Percentiles rank a stretch among this genome's conserved stretches.
Evolutionary conservation across 768 basidiomycete genomes (phyloP).

Genomic region (Pisolithus microcarpus): DNA sequence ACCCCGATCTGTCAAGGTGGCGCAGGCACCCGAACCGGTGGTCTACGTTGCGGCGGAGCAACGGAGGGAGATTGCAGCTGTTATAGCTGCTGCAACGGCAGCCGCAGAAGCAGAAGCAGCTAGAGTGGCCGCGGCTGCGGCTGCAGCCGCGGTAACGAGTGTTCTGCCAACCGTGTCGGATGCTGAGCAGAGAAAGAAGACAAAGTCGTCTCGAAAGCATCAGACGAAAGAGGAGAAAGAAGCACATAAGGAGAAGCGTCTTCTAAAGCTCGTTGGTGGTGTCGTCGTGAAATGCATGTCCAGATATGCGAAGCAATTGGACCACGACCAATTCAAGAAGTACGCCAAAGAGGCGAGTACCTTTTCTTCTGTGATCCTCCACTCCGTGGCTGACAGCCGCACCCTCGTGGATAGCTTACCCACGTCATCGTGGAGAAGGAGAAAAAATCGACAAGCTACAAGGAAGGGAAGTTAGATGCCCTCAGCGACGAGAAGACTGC

Average conservation of each 20-base stretch:
- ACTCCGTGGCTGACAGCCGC: not conserved
- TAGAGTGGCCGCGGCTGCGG: conserved; percentile 22
- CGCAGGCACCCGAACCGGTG: not conserved
- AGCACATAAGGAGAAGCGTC: conserved; percentile 69
- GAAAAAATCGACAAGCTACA: conserved; percentile 80
- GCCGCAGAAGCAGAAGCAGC: conserved; percentile 28
- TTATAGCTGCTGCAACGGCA: conserved; percentile 37
- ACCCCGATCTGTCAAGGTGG: not conserved
- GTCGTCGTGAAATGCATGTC: conserved; percentile 92
- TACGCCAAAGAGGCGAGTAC: conserved; percentile 86
- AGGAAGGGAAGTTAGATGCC: conserved; percentile 61
- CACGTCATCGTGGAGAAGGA: conserved; percentile 88
- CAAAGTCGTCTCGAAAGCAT: conserved; percentile 32
- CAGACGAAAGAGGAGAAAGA: conserved; percentile 53
- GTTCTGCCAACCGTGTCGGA: conserved; percentile 9
- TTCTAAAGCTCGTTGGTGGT: conserved; percentile 77
- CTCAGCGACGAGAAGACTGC: conserved; percentile 79
- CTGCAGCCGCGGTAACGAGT: conserved; percentile 1
- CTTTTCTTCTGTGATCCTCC: not conserved
- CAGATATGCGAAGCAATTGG: conserved; percentile 72
- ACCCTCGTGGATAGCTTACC: conserved; percentile 53
- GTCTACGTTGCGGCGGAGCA: conserved; percentile 4
- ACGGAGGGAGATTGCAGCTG: conserved; percentile 29
- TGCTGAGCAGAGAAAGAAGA: conserved; percentile 14
- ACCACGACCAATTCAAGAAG: conserved; percentile 83